These are phyloP conservation scores for Cystobasidium slooffiae DNA, from an alignment of 1,284 basidiomycete species.

Conservation along the genomic window DNA sequence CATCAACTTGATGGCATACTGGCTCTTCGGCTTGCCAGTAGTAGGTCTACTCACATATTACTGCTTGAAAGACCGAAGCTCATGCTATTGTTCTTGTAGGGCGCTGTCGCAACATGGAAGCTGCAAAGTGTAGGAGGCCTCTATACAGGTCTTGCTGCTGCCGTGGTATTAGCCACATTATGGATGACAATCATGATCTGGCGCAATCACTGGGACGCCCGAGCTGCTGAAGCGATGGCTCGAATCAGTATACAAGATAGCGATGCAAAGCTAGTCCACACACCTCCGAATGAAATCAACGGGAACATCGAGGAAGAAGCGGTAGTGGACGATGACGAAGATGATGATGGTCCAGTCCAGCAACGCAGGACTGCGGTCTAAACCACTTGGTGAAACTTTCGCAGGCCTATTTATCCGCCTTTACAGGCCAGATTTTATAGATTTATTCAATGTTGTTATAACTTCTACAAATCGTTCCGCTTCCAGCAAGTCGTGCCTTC, in stretches of 20 bases:
- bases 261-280: constrained; percentile 27
- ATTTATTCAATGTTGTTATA: no score
- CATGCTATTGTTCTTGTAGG: background rate
- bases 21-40: constrained; percentile 40
- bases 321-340: constrained; percentile 14
- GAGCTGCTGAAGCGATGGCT: constrained; percentile 37
- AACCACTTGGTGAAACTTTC: background rate
- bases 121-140: constrained; percentile 7
- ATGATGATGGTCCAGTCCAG: background rate
- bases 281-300: constrained; percentile 17
- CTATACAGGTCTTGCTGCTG: constrained; percentile 27
- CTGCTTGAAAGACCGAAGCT: background rate
- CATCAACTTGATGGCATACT: constrained; percentile 40
- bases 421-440: no score
- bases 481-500: no score
- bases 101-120: constrained; percentile 23
- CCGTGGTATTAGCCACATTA: constrained; percentile 15
- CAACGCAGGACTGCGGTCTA: background rate
- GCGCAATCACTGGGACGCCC: constrained; percentile 32
- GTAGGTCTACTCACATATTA: background rate
- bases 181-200: constrained; percentile 32
- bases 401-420: no score
- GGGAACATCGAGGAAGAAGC: constrained; percentile 12
- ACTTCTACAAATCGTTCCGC: no score
- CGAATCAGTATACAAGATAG: constrained; percentile 25